Base-by-base conservation (phyloP, 805 yeast species). In the Yamadazyma phyllophila region DNA sequence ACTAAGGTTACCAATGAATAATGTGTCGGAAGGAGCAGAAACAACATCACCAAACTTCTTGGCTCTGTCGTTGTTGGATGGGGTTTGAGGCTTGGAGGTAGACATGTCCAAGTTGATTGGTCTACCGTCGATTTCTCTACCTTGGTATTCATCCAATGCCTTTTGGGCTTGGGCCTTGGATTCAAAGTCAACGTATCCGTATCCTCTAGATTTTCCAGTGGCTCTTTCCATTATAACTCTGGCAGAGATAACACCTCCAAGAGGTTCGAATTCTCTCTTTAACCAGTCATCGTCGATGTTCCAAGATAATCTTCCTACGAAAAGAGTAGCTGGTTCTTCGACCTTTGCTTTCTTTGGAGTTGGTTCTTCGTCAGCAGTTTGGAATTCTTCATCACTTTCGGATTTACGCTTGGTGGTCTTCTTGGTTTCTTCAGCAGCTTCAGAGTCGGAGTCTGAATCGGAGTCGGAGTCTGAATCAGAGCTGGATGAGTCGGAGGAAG, bases 221-320 rank as follows among this genome's bases (percentile, higher is more conserved):
- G 85, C 86, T 74, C 94, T 86, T 72, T 94, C 98, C 70, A 83
- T 81, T 66, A 94, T 88, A 55, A 94, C 96, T 74, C 99, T 85
- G 56, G 98, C 97, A 59, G 83, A 67, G 31, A 80, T 60, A 49
- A 90, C 94, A 68, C 96, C 96, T 43, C 92, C 96, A 51, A 69
- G 49, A 51, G 77, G 80, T 66, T 84, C 90, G 67, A 94, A 94
- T 74, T 88, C 97, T 51, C 83, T 74, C 70, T 77, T 77, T 67
- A 94, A 82, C 96, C 96, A 88, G 49, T 84, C 96, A 65, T 91
- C 97, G 63, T 94, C 99, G 61, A 94, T 80, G 69, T 83, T 86
- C 98, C 98, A 94, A 15, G 98, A 90, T 62, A 94, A 81, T 76
- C 98, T 85, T 61, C 99, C 99, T 54, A 91, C 98, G 61, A 94